Base-by-base conservation (phyloP, 2,329 filamentous ascomycete species). In the Alternaria solani region DNA sequence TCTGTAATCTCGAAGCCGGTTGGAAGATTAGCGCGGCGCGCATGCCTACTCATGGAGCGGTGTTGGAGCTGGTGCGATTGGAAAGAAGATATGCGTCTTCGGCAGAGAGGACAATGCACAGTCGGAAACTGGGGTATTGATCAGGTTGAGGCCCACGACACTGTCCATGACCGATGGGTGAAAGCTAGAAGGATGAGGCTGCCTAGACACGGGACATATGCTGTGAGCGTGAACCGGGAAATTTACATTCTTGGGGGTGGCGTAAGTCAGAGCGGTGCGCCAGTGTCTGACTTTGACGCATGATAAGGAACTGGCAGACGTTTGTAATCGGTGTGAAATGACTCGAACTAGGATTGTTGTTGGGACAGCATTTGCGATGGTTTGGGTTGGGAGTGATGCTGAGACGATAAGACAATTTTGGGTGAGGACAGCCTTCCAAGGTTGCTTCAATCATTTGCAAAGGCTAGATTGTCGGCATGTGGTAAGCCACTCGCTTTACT, bases 41-140 rank as follows among this genome's bases (percentile, higher is more conserved):
- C 12, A 74, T 76, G 71, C 72, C 68, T 23, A 71, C 67, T 4
- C 46, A 67, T 18, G 73, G n/a, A 69, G 66, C 28, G 69, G 71
- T 9, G 32, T 73, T 14, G 64, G 69, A 2, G 57, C 62, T 8
- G 70, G 65, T 2, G 52, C 57, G 1, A 43, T 75, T 5, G 69
- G 67, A 5, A 53, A 36, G 18, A 68, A 67, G 49, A 47, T 76
- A 4, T 75, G 69, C 51, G 65, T 66, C 18, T 70, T 76, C 59
- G 72, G 72, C 7, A 72, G 73, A 1, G 71, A 75, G 54, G 70
- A 65, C 16, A 72, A 73, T 47, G 44, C 30, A 7, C 47, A 54
- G 6, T 55, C 32, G 23, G 48, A 65, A 28, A 59, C 51, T 36
- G 66, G 67, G 3, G 62, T 72, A 1, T 75, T 43, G 59, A 67